Base-by-base conservation (phyloP, 305 asterid species). In the Andrographis paniculata region DNA sequence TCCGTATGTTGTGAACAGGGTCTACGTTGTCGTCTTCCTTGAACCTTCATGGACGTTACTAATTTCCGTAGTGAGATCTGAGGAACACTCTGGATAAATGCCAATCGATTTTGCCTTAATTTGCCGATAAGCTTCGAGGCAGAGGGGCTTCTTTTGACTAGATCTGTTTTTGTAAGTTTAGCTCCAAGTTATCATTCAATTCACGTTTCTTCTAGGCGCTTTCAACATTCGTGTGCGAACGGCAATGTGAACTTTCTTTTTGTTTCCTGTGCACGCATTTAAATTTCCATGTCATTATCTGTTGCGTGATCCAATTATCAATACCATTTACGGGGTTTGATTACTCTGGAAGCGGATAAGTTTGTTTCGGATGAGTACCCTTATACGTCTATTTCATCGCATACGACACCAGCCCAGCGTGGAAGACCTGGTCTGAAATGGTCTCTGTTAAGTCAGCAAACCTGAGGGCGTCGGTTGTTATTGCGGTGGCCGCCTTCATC, bases 361-460 rank as follows among this genome's bases (percentile, higher is more conserved):
- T n/a, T n/a, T n/a, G n/a, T n/a, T n/a, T n/a, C n/a, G n/a, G n/a
- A n/a, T n/a, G n/a, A n/a, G n/a, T n/a, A n/a, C n/a, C n/a, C n/a
- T n/a, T n/a, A n/a, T n/a, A n/a, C n/a, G n/a, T n/a, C n/a, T n/a
- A 31, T 31, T 1, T 31, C 11, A 4, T 35, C 39, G 5, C 15
- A 11, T 35, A 3, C 1, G 39, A 35, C 12, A 14, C 14, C 6
- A 5, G 11, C 11, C 11, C 9, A 38, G 14, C 14, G 19, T 14
- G 4, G 19, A 14, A 38, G 58, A 39, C 63, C 50, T 39, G 50
- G 76, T 63, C 59, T 20, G 14, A 14, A 11, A 17, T 40, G 39
- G 48, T 51, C 42, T 23, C 39, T 20, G 46, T 43, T 59, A 44
- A 63, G 72, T 63, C 70, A 72, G 76, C 58, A 6, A 16, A 42